Evolutionary conservation across 2,329 filamentous ascomycete species (phyloP), one percentile per base, ranked within the genome.

Genomic region (Fusarium fujikuroi): DNA sequence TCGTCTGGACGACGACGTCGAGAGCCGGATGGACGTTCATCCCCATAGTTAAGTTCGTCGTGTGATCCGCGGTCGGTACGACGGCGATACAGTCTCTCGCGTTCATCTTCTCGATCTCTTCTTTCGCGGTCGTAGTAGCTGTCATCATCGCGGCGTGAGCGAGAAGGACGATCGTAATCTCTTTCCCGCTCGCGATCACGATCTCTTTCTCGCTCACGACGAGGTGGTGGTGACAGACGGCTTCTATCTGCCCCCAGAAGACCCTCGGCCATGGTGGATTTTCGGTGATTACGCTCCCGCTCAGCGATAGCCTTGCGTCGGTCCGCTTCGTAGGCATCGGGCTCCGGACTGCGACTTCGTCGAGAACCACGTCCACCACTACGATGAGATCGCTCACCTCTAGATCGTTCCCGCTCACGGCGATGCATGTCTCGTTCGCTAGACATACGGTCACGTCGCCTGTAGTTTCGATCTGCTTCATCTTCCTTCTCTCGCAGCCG

Each of bases 271-370:
- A 90, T 90, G 80, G 88, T 91, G 49, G 90, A 87, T 84, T 96
- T 97, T 81, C 94, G 92, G 83, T 97, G 97, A 77, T 97, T 95
- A 74, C 95, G 92, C 84, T 98, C 97, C 53, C 97, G 92, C 80
- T 97, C 95, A 65, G 95, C 95, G 79, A 96, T 95, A 47, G 95
- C 95, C 82, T 95, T 96, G 78, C 95, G 92, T 74, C 96, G 91
- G 80, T 99, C 96, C 68, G 95, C 96, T 83, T 98, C 96, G 82
- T 99, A 99, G 25, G 94, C 90, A 84, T 99, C 95, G 66, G 90
- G 90, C 82, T 98, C 96, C n/a, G 95, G 95, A 76, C 92, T 95
- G 77, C 95, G 94, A 80, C 93, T 97, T 76, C 90, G 89, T 76
- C 93, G 87, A 75, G 84, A 83, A 78, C 86, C 83, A 78, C 89